Evolutionary conservation across 176 grass and related monocot species (phyloP), one percentile per base, ranked within the genome.

Genomic region (Typha latifolia): DNA sequence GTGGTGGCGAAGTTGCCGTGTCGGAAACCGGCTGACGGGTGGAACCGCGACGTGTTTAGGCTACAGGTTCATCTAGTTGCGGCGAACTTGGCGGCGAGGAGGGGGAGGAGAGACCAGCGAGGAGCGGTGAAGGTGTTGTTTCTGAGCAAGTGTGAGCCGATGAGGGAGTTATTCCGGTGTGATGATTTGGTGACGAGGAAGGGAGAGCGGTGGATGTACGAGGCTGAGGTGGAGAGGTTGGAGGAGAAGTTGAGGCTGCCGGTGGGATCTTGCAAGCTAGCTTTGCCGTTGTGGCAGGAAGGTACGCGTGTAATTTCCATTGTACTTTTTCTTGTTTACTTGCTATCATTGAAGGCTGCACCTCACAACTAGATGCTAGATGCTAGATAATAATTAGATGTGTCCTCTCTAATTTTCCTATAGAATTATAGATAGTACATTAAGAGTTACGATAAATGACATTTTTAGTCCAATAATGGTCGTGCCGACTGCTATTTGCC

Each of bases 131-230:
- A 76, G 49, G 81, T 97, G 22, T 76, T 86, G 70, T 66, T 92
- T 49, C 75, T 74, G 18, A 82, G 83, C 72, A 68, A 69, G 70
- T 99, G 94, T 77, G 70, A 77, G 63, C 94, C 94, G 47, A 99
- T 99, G 94, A 89, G 77, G 83, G 94, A 99, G 76, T 32, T 99
- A 68, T 99, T 99, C 84, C 83, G 79, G 12, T 99, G 94, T 69
- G 86, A 87, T 68, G 94, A 99, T 24, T 15, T 43, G 16, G 86
- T 85, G 63, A 74, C 49, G 3, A 70, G 76, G 72, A 84, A 90
- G 23, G 86, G 83, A 1, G 61, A 78, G 5, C 93, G 89, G 94
- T 85, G 86, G 89, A 82, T 99, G 84, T 90, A 87, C 51, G 72
- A 52, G 49, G 77, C 82, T 16, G 69, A 87, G 70, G 84, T 75